Evolutionary conservation across 352 stramenopile species (phyloP).

Genomic region (Pythium phragmiticola): DNA sequence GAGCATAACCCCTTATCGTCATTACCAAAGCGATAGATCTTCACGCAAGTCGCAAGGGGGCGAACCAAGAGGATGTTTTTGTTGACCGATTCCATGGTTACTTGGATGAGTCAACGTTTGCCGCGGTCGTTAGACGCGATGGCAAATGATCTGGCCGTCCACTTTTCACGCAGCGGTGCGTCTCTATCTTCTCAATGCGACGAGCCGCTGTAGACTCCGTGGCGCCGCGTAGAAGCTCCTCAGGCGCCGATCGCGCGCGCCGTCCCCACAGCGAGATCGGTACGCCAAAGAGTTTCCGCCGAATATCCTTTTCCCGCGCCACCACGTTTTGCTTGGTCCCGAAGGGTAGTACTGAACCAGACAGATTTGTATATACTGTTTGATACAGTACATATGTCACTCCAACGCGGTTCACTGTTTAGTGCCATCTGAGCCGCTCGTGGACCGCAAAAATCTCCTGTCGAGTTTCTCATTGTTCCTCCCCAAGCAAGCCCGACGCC

Average conservation of each 20-base stretch:
- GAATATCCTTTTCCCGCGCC: constrained; percentile 15
- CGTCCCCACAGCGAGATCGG: not conserved
- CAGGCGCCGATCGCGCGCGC: not conserved
- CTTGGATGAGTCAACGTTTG: not conserved
- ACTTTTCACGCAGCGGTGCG: constrained; percentile 1
- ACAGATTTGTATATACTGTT: constrained; percentile 12
- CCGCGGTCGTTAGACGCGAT: not conserved
- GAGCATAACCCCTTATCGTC: not conserved
- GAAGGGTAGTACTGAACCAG: constrained; percentile 1
- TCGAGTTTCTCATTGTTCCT: constrained; percentile 4
- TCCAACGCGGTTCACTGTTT: constrained; percentile 12
- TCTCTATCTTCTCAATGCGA: not conserved
- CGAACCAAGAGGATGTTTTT: constrained; percentile 85
- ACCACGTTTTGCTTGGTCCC: not conserved
- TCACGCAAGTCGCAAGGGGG: not conserved
- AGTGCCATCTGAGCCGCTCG: constrained; percentile 18
- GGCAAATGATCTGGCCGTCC: not conserved
- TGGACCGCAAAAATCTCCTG: constrained; percentile 11
- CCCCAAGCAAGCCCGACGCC: not conserved
- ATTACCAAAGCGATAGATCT: not conserved
- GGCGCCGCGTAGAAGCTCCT: not conserved
- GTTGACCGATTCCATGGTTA: constrained; percentile 63
- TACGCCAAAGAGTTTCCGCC: not conserved
- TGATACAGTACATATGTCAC: constrained; percentile 9
- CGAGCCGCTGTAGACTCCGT: not conserved